Evolutionary conservation across 2,329 filamentous ascomycete species (phyloP).

Genomic region (Trichoderma gracile): DNA sequence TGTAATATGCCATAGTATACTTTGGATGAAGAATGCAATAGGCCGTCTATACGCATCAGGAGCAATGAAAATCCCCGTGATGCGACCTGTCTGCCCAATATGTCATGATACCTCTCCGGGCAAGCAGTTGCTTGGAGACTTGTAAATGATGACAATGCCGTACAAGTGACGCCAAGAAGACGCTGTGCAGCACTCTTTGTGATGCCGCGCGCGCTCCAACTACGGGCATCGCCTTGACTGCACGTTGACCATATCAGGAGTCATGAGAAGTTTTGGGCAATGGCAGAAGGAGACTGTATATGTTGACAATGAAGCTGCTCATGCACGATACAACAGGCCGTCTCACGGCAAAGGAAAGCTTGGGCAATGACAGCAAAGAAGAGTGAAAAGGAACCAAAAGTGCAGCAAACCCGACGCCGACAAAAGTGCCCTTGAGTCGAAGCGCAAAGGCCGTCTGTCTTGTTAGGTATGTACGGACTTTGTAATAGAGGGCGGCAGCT

Average conservation of each 20-base stretch:
- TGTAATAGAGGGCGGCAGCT: not conserved
- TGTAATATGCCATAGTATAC: too few species aligned
- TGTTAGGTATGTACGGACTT: too few species aligned
- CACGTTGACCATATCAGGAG: too few species aligned
- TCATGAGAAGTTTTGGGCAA: too few species aligned
- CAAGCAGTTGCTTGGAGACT: not conserved
- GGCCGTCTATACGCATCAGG: not conserved
- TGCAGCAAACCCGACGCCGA: not conserved
- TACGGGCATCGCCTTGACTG: too few species aligned
- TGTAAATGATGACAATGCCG: not conserved
- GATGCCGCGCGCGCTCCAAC: too few species aligned
- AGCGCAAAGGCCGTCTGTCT: not conserved
- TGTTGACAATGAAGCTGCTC: too few species aligned
- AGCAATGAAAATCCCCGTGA: not conserved
- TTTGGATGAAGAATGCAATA: not conserved
- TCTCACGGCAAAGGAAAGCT: not conserved
- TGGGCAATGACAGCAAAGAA: not conserved
- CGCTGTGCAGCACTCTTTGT: not conserved
- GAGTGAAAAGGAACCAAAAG: not conserved
- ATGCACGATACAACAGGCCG: not conserved
- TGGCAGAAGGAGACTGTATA: too few species aligned
- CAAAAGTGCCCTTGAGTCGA: constrained; percentile 11
- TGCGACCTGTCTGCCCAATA: not conserved
- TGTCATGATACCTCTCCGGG: not conserved
- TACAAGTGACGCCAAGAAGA: not conserved